A percentile compares a stretch with the other conserved stretches of the same genome.
phyloP scores from a whole-genome alignment of 2,329 filamentous ascomycete species.

The Calcarisporium arbuscula region DNA sequence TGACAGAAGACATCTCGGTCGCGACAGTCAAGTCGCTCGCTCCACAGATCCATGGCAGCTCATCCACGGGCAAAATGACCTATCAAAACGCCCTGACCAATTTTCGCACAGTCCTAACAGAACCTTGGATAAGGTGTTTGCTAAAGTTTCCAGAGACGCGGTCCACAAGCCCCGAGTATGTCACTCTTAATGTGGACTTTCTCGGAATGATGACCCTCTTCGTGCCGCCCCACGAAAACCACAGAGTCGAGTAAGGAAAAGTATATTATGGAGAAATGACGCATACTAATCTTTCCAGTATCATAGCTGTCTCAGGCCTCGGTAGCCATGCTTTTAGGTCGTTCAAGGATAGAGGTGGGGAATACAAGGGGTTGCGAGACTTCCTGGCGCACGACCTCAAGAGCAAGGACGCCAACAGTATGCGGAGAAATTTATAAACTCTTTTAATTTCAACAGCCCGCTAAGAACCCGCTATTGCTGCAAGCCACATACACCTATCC shows the following conservation, averaged over 20 bases:
- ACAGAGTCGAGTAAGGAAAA: constrained; percentile 5
- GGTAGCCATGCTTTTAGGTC: constrained; percentile 23
- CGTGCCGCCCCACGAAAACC: not conserved
- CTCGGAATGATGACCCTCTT: constrained; percentile 7
- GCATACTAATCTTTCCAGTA: constrained; percentile 1
- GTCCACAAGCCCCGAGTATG: not conserved
- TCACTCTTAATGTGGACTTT: constrained; percentile 1
- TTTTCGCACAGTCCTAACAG: not conserved
- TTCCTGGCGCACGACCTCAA: constrained; percentile 16
- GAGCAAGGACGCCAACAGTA: not conserved
- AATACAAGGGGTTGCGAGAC: constrained; percentile 24
- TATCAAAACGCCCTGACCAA: not conserved
- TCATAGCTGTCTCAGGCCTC: constrained; percentile 14
- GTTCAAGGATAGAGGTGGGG: constrained; percentile 19
- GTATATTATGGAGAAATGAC: not conserved
- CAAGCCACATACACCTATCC: too few species aligned
- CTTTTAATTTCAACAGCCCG: too few species aligned
- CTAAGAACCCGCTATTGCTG: too few species aligned
- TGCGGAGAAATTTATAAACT: too few species aligned
- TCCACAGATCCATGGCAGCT: not conserved
- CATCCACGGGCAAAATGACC: not conserved
- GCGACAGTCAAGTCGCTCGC: not conserved
- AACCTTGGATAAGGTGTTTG: not conserved
- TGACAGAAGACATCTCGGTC: not conserved
- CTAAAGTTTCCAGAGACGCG: not conserved